Conservation (phyloP, 2,329 filamentous ascomycete genomes). For the Cordyceps cateniannulata region DNA sequence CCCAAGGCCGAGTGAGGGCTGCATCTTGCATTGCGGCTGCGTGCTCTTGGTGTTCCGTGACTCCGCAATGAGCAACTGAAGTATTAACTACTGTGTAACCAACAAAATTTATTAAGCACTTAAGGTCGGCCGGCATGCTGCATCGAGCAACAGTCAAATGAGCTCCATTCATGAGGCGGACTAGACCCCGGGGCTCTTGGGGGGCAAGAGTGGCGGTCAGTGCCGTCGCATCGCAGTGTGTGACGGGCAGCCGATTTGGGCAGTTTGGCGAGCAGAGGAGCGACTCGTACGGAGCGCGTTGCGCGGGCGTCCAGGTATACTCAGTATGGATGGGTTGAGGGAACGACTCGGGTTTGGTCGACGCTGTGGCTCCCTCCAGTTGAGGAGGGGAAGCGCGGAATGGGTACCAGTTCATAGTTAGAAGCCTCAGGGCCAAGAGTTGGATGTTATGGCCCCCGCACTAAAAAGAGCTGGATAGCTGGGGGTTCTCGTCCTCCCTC, state of each 20-base stretch:
- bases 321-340: background rate
- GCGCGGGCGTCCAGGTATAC: background rate
- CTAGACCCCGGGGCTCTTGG: background rate
- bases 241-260: constrained; percentile 1
- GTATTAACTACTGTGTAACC: constrained; percentile 1
- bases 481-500: background rate
- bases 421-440: background rate
- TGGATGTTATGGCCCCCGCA: background rate
- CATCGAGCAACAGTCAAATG: background rate
- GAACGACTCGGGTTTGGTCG: background rate
- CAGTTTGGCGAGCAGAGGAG: background rate
- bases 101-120: background rate
- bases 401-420: background rate
- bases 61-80: background rate
- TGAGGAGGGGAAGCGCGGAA: too few species aligned
- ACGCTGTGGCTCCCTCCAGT: background rate
- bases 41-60: background rate
- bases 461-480: background rate
- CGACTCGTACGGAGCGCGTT: background rate
- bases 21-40: background rate
- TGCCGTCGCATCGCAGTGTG: constrained; percentile 9
- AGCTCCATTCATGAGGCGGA: background rate
- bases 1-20: background rate
- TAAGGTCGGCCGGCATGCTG: background rate
- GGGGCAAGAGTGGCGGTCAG: constrained; percentile 10